These are phyloP conservation scores for Trematosphaeria pertusa DNA, from an alignment of 2,329 filamentous ascomycete species.

Conservation along the genomic window DNA sequence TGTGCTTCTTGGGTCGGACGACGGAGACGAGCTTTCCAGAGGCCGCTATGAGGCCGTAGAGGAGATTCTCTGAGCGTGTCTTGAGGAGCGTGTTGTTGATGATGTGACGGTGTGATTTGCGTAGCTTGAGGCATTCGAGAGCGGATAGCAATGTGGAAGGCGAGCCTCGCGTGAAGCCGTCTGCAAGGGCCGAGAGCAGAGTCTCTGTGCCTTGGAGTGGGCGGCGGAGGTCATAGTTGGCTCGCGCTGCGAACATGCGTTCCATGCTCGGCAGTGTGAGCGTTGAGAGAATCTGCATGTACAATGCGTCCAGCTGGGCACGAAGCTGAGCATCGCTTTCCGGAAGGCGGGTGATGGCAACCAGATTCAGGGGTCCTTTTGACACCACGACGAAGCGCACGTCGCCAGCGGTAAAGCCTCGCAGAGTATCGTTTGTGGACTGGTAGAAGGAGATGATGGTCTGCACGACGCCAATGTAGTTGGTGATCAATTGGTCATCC, in stretches of 20 bases:
- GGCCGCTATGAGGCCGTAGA: slow-evolving; percentile 93
- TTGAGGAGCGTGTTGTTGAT: slow-evolving; percentile 91
- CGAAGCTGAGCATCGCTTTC: slow-evolving; percentile 91
- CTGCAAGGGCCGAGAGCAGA: slow-evolving; percentile 87
- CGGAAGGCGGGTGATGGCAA: slow-evolving; percentile 89
- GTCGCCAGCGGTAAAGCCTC: slow-evolving; percentile 84
- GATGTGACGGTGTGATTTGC: slow-evolving; percentile 82
- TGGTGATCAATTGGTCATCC: slow-evolving; percentile 86
- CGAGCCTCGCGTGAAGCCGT: slow-evolving; percentile 93
- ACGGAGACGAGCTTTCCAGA: slow-evolving; percentile 94
- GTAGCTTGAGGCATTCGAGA: slow-evolving; percentile 89
- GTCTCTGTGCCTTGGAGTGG: slow-evolving; percentile 91
- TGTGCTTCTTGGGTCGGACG: slow-evolving; percentile 91
- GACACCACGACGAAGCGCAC: slow-evolving; percentile 86
- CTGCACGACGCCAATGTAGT: slow-evolving; percentile 93
- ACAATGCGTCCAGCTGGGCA: slow-evolving; percentile 87
- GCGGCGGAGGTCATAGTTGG: slow-evolving; percentile 90
- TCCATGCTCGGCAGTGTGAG: slow-evolving; percentile 86
- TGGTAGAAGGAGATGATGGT: slow-evolving; percentile 98
- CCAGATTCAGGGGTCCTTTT: slow-evolving; percentile 87
- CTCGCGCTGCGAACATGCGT: slow-evolving; percentile 85
- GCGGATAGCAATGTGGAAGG: slow-evolving; percentile 87
- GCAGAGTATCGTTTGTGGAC: slow-evolving; percentile 75
- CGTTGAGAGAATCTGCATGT: slow-evolving; percentile 98
- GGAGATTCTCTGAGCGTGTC: slow-evolving; percentile 74